phyloP scores from a whole-genome alignment of 148 eudicot species.

The Vaccinium corymbosum region DNA sequence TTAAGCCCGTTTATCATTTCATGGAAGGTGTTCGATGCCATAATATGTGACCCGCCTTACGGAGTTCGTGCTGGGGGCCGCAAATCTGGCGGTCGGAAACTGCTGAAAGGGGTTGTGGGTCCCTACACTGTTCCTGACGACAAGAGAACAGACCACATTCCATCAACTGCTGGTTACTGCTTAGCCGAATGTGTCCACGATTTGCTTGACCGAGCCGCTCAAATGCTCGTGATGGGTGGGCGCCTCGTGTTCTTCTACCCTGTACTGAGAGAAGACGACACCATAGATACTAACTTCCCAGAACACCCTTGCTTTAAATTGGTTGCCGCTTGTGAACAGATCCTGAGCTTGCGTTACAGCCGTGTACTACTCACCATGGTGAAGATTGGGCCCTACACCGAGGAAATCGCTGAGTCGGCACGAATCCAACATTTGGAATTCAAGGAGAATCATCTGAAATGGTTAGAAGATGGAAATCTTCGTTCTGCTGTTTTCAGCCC shows the following conservation, averaged over 20 bases:
- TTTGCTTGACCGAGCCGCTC: slow-evolving; percentile 83
- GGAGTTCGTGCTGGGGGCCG: slow-evolving; percentile 99
- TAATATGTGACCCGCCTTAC: slow-evolving; percentile 97
- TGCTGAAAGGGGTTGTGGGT: slow-evolving; percentile 67
- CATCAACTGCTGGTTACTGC: slow-evolving; percentile 93
- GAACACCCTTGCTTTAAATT: slow-evolving; percentile 89
- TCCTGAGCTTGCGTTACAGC: slow-evolving; percentile 82
- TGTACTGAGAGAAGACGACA: slow-evolving; percentile 70
- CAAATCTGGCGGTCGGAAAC: slow-evolving; percentile 94
- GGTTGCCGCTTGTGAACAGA: slow-evolving; percentile 84
- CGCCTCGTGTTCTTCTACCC: slow-evolving; percentile 94
- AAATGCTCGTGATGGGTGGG: slow-evolving; percentile 87
- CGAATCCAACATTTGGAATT: slow-evolving; percentile 62
- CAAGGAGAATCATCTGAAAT: slow-evolving; percentile 78
- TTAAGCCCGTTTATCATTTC: slow-evolving; percentile 5
- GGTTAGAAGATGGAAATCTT: slow-evolving; percentile 93
- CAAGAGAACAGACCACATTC: slow-evolving; percentile 86
- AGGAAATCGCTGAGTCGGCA: slow-evolving; percentile 54
- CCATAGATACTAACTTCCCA: slow-evolving; percentile 62
- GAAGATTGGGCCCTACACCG: slow-evolving; percentile 69
- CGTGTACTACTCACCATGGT: slow-evolving; percentile 91
- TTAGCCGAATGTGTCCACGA: slow-evolving; percentile 94
- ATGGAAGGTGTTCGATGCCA: slow-evolving; percentile 78
- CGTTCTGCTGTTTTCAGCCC: slow-evolving; percentile 90
- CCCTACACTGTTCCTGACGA: slow-evolving; percentile 94